Evolutionary conservation across 768 basidiomycete species (phyloP), one percentile per base, ranked within the genome.

Genomic region (Botryobasidium botryosum): DNA sequence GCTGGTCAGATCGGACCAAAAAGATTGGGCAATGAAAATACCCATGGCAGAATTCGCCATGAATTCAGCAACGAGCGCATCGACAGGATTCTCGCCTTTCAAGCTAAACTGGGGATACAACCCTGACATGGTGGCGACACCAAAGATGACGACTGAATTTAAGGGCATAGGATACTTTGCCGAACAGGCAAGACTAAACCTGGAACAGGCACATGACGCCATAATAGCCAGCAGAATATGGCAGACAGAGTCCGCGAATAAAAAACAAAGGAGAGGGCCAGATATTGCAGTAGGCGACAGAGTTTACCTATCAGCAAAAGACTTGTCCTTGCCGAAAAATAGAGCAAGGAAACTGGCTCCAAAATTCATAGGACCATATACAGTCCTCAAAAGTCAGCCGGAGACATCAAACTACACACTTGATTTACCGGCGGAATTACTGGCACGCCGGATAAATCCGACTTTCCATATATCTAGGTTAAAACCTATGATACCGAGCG

Each of bases 121-220:
- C 4, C 48, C 40, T 23, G 20, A 26, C 31, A 20, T 24, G 7
- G 4, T 31, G n/a, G n/a, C n/a, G n/a, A n/a, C 3, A 17, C 35
- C 10, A 24, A 42, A 8, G 20, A 50, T 28, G 18, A 33, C 1
- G 13, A 21, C 1, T 3, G 7, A 8, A 17, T 21, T 15, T 45
- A 5, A 28, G 5, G 51, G 51, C 6, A 35, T 51, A 13, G 18
- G 21, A 3, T 13, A 29, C 5, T 52, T 51, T 40, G 51, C 35
- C 15, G 20, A 42, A 25, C 27, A 18, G 18, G 43, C 47, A 4
- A n/a, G 35, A 18, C 20, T 17, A 2, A 39, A 39, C 24, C 15
- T 52, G 15, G 25, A 35, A 12, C 13, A 10, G 7, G 54, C 54
- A 1, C 54, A 55, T 24, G 54, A 55, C 28, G 47, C 55, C 2